phyloP scores from a whole-genome alignment of 164 flowering plant genomes.

The Euptelea pleiosperma region DNA sequence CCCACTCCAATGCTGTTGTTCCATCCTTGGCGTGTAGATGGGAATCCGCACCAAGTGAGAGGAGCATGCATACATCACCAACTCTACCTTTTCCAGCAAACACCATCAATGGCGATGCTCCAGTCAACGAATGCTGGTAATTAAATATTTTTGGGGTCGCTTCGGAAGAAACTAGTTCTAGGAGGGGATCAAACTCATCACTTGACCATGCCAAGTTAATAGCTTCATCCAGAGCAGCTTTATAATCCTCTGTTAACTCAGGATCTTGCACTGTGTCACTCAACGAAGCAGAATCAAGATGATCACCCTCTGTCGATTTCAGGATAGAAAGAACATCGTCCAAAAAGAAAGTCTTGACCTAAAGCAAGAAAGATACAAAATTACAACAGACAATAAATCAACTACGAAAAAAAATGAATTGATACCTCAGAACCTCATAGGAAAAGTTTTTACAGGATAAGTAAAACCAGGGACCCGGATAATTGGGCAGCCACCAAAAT shows the following conservation, averaged over 20 bases:
- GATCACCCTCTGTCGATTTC: slow-evolving; percentile 40
- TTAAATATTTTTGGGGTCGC: slow-evolving; percentile 50
- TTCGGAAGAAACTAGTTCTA: slow-evolving; percentile 60
- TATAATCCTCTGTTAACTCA: slow-evolving; percentile 48
- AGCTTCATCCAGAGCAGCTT: slow-evolving; percentile 75
- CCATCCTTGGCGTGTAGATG: slow-evolving; percentile 59
- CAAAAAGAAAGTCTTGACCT: slow-evolving; percentile 79
- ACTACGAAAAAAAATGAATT: not conserved
- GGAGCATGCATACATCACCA: slow-evolving; percentile 80
- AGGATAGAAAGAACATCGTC: slow-evolving; percentile 85
- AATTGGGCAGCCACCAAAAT: slow-evolving; percentile 94
- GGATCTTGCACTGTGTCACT: slow-evolving; percentile 22
- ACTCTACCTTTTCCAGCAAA: slow-evolving; percentile 83
- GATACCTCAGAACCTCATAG: not conserved
- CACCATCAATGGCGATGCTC: slow-evolving; percentile 87
- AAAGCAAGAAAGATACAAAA: slow-evolving; percentile 17
- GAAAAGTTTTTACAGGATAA: slow-evolving; percentile 60
- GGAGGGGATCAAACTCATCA: slow-evolving; percentile 79
- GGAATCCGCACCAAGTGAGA: slow-evolving; percentile 79
- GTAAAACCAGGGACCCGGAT: slow-evolving; percentile 96
- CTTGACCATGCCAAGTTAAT: slow-evolving; percentile 63
- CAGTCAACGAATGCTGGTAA: slow-evolving; percentile 75
- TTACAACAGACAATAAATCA: slow-evolving; percentile 2
- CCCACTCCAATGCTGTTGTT: slow-evolving; percentile 67
- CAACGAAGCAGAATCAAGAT: slow-evolving; percentile 27